A percentile compares a stretch with the other conserved stretches of the same genome.
phyloP scores from a whole-genome alignment of 1,284 basidiomycete genomes.

The Blastosporella zonata region DNA sequence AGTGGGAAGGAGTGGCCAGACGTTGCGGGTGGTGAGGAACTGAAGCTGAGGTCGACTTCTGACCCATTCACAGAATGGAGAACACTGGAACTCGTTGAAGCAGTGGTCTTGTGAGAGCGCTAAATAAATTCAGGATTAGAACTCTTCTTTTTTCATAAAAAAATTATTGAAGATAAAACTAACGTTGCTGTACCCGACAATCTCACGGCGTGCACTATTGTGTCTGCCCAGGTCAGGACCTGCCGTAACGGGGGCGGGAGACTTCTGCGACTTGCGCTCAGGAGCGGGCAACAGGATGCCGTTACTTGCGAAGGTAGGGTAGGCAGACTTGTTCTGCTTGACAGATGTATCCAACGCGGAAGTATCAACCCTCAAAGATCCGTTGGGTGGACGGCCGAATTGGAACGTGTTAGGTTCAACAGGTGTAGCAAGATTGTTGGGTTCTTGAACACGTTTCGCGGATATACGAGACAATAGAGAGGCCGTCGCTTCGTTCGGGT shows the following conservation, averaged over 20 bases:
- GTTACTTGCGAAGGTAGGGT: constrained; percentile 72
- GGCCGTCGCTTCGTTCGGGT: constrained; percentile 66
- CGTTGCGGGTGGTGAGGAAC: constrained; percentile 45
- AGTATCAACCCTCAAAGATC: constrained; percentile 70
- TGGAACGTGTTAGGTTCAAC: constrained; percentile 44
- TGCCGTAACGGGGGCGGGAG: constrained; percentile 76
- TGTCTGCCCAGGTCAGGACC: constrained; percentile 79
- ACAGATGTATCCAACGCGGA: constrained; percentile 54
- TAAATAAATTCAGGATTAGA: constrained; percentile 13
- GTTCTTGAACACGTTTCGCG: constrained; percentile 58
- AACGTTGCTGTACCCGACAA: constrained; percentile 69
- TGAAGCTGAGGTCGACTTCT: constrained; percentile 58
- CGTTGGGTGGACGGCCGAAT: constrained; percentile 61
- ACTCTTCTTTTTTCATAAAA: background rate
- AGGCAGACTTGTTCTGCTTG: constrained; percentile 79
- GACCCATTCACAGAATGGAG: constrained; percentile 73
- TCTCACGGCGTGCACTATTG: constrained; percentile 61
- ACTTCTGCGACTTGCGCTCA: constrained; percentile 58
- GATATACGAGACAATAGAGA: constrained; percentile 74
- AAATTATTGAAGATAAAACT: constrained; percentile 6
- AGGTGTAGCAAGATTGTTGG: constrained; percentile 36
- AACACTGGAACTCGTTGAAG: constrained; percentile 49
- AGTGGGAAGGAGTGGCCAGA: constrained; percentile 44
- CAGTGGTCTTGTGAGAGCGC: constrained; percentile 47
- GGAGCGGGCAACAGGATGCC: constrained; percentile 63